A percentile compares a stretch with the other conserved stretches of the same genome.
phyloP scores from a whole-genome alignment of 2,329 filamentous ascomycete genomes.

The Fusarium devonianum region DNA sequence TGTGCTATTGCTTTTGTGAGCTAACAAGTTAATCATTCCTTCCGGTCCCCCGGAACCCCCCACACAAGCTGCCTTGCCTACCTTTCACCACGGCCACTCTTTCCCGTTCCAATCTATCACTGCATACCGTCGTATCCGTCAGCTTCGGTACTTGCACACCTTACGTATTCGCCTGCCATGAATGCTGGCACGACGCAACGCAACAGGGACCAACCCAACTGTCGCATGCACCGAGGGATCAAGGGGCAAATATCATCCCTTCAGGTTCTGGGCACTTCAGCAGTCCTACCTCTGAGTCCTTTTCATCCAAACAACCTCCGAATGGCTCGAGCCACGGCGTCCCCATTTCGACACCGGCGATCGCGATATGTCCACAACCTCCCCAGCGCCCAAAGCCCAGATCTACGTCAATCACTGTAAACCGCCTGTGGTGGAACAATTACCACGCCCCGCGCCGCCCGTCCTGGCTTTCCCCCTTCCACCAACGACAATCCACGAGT shows the following conservation, averaged over 20 bases:
- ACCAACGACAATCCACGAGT: constrained; percentile 38
- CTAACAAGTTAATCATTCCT: too few species aligned
- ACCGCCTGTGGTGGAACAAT: constrained; percentile 44
- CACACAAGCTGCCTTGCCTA: neutral
- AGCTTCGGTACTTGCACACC: constrained; percentile 6
- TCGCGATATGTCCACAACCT: constrained; percentile 1
- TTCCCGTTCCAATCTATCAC: neutral
- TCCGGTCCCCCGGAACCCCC: neutral
- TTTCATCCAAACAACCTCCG: neutral
- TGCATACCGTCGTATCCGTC: too few species aligned
- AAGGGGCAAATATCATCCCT: too few species aligned
- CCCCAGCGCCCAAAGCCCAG: constrained; percentile 6
- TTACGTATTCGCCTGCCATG: neutral
- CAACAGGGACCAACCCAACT: constrained; percentile 6
- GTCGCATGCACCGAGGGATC: constrained; percentile 4
- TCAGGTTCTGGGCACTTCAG: neutral
- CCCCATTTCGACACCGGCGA: neutral
- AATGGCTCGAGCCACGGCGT: neutral
- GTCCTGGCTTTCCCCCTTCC: constrained; percentile 34
- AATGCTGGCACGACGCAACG: neutral
- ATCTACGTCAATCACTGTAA: too few species aligned
- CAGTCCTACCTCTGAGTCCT: neutral
- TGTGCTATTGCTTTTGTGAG: too few species aligned
- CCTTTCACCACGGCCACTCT: neutral
- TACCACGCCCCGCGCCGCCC: constrained; percentile 31